These are phyloP conservation scores for Lipomyces sp. DNA, from an alignment of 805 yeast species.

Conservation along the genomic window DNA sequence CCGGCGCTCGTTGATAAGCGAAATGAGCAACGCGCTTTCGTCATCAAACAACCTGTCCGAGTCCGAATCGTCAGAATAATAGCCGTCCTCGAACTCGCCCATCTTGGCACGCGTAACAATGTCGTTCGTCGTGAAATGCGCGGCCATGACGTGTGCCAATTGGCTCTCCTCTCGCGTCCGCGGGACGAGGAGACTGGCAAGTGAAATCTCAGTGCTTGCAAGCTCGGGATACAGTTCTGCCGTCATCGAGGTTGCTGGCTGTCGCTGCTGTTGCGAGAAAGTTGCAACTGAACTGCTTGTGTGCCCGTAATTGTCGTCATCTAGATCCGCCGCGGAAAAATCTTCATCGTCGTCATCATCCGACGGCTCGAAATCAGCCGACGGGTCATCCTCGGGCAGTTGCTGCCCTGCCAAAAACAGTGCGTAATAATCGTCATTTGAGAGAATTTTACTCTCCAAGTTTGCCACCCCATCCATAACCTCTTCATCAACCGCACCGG, in stretches of 20 bases:
- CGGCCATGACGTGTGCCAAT: conserved; percentile 17
- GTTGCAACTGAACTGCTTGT: background rate
- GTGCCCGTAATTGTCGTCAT: background rate
- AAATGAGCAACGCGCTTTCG: conserved; percentile 10
- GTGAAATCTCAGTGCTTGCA: conserved; percentile 12
- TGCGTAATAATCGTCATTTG: conserved; percentile 44
- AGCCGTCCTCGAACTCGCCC: conserved; percentile 5
- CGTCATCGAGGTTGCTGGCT: background rate
- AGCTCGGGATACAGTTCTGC: conserved; percentile 24
- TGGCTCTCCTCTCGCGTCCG: conserved; percentile 21
- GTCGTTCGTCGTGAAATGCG: conserved; percentile 21
- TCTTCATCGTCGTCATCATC: conserved; percentile 4
- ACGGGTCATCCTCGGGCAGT: conserved; percentile 56
- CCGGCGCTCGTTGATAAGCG: conserved; percentile 18
- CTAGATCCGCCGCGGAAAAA: conserved; percentile 7
- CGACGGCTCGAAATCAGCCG: conserved; percentile 27
- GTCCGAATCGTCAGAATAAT: conserved; percentile 25
- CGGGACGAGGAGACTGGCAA: conserved; percentile 18
- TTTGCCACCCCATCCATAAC: background rate
- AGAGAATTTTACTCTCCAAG: conserved; percentile 44
- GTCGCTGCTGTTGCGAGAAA: background rate
- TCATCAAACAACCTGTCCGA: conserved; percentile 22
- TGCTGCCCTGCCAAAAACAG: conserved; percentile 62
- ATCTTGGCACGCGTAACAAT: conserved; percentile 19
- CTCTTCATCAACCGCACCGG: background rate